phyloP scores from a whole-genome alignment of 345 rosid genomes.

The Conringia planisiliqua region DNA sequence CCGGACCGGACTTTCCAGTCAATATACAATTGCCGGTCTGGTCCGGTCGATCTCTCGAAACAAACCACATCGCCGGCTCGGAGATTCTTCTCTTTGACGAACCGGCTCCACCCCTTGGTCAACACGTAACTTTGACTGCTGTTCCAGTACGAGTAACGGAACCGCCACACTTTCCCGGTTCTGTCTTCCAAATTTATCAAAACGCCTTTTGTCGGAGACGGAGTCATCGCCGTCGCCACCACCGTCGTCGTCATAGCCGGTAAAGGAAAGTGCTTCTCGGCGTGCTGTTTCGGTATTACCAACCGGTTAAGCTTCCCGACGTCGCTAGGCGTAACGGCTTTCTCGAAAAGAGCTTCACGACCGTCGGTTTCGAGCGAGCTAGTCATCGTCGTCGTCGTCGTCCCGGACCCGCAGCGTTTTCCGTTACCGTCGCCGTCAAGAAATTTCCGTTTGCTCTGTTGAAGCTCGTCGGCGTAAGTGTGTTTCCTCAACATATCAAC shows the following conservation, averaged over 20 bases:
- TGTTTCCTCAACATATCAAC: slow-evolving; percentile 94
- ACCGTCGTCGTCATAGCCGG: slow-evolving; percentile 19
- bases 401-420: slow-evolving; percentile 24
- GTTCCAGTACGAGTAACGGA: slow-evolving; percentile 95
- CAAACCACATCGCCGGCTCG: slow-evolving; percentile 78
- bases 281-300: slow-evolving; percentile 94
- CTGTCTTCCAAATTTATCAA: slow-evolving; percentile 71
- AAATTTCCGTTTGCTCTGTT: slow-evolving; percentile 59
- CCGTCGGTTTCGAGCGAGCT: neutral
- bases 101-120: slow-evolving; percentile 95
- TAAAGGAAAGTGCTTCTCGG: slow-evolving; percentile 74
- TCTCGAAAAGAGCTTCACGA: slow-evolving; percentile 78
- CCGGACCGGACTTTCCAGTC: slow-evolving; percentile 47
- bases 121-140: slow-evolving; percentile 95
- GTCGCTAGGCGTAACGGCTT: slow-evolving; percentile 93
- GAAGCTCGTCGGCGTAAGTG: slow-evolving; percentile 72
- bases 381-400: neutral
- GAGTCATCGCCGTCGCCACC: neutral
- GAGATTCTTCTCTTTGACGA: slow-evolving; percentile 80
- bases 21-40: slow-evolving; percentile 64
- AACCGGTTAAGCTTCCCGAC: slow-evolving; percentile 93
- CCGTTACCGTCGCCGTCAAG: slow-evolving; percentile 33
- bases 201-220: slow-evolving; percentile 52
- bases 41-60: slow-evolving; percentile 77
- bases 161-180: slow-evolving; percentile 86